These are phyloP conservation scores for Populus hybrid DNA, from an alignment of 441 rosid species.

Conservation along the genomic window DNA sequence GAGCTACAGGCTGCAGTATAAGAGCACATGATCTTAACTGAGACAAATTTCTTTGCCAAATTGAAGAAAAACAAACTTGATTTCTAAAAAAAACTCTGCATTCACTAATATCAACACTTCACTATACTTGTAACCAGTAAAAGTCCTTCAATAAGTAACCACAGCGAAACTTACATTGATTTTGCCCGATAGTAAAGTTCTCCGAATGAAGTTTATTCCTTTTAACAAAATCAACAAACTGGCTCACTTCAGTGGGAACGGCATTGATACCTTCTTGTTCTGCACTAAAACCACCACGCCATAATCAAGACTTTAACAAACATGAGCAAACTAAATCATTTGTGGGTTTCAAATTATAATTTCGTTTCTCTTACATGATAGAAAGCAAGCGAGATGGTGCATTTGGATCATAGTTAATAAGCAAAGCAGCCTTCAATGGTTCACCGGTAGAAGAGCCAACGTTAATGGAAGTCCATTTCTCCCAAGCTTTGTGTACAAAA, in stretches of 20 bases:
- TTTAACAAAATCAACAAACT: conserved; percentile 64
- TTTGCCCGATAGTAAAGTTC: conserved; percentile 62
- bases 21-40: background rate
- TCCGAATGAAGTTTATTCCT: conserved; percentile 60
- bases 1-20: background rate
- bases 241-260: conserved; percentile 53
- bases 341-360: background rate
- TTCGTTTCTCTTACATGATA: conserved; percentile 47
- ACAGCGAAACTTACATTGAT: conserved; percentile 48
- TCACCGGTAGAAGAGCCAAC: conserved; percentile 60
- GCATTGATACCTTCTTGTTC: conserved; percentile 67
- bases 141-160: background rate
- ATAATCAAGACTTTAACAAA: conserved; percentile 6
- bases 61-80: background rate
- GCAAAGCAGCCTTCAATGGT: conserved; percentile 70
- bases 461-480: conserved; percentile 66
- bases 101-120: background rate
- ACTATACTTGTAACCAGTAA: background rate
- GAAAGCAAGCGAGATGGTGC: conserved; percentile 83
- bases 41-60: background rate
- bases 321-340: background rate
- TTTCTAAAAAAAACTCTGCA: background rate
- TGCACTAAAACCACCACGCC: conserved; percentile 43
- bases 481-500: conserved; percentile 65
- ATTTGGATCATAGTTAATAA: conserved; percentile 67